Evolutionary conservation across 2,329 filamentous ascomycete genomes (phyloP), one percentile per base, ranked within the genome.

Genomic region (Penicillium hesseltinei): DNA sequence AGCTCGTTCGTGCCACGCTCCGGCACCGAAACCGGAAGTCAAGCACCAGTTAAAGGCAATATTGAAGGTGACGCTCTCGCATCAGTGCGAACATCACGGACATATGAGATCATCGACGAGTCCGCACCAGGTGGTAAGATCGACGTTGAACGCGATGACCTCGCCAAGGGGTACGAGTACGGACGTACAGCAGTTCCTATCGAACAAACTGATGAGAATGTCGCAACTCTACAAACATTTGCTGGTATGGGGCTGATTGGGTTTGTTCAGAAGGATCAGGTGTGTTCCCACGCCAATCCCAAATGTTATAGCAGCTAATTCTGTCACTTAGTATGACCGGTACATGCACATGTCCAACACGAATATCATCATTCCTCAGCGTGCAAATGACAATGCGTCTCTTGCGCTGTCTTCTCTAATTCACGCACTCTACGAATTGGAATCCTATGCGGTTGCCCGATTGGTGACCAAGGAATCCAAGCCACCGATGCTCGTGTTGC

Each of bases 101-200:
- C 85, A 1, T 99, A 97, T 75, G 88, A 88, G 67, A 84, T 97
- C 58, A 84, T 88, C 38, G 90, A 97, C 60, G 83, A 88, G 5
- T 79, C 83, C 39, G 87, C 86, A 0, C 86, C 88, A 0, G 91
- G 90, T 17, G 89, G 90, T 13, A 96, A 93, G 75, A 83, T 82
- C 53, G 91, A 96, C 52, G 87, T 99, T 27, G 85, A 89, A 29
- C 86, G 86, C 57, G 92, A 96, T 15, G 85, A 91, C 17, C 81
- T 99, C 38, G 91, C 91, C n/a, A 96, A 92, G 72, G 94, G 94
- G 0, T 99, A 93, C 69, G 88, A 91, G 69, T 99, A 99, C 71
- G 94, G 94, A 45, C 84, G 92, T 56, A 97, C 93, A 0, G 91
- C 90, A 2, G 93, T 99, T 1, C 88, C 89, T 64, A 96, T 99